phyloP scores from a whole-genome alignment of 352 stramenopile species.

The Peronospora tabacina region DNA sequence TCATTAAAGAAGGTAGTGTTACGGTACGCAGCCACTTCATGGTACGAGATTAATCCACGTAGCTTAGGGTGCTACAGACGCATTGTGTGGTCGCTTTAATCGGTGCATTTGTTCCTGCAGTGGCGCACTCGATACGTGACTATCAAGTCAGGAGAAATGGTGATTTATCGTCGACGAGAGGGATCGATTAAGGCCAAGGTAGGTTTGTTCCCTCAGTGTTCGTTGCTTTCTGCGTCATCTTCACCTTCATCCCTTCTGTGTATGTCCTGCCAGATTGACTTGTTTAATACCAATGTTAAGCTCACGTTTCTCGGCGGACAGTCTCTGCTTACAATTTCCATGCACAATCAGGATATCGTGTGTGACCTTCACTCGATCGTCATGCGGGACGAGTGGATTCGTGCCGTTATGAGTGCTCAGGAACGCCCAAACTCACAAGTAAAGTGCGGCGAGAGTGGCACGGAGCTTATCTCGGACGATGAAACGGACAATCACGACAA shows the following conservation, averaged over 20 bases:
- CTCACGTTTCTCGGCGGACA: constrained; percentile 59
- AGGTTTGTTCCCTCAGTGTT: constrained; percentile 11
- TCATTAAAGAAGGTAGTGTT: constrained; percentile 54
- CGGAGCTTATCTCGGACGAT: constrained; percentile 36
- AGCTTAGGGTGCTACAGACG: neutral
- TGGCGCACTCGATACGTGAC: constrained; percentile 63
- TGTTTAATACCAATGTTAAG: constrained; percentile 44
- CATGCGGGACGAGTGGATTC: constrained; percentile 56
- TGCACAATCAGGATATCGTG: constrained; percentile 35
- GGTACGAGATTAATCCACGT: constrained; percentile 19
- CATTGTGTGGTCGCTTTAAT: constrained; percentile 1
- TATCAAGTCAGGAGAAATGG: constrained; percentile 40
- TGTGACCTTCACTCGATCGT: constrained; percentile 43
- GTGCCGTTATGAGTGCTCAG: constrained; percentile 45
- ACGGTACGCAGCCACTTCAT: constrained; percentile 59
- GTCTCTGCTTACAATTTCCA: constrained; percentile 44
- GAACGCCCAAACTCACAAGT: constrained; percentile 22
- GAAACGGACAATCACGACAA: constrained; percentile 28
- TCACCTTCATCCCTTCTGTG: neutral
- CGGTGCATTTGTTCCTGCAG: constrained; percentile 18
- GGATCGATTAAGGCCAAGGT: constrained; percentile 54
- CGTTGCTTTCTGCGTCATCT: neutral
- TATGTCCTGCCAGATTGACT: constrained; percentile 35
- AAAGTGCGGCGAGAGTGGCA: constrained; percentile 33
- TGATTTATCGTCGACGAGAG: constrained; percentile 39